These are phyloP conservation scores for Clathrus columnatus DNA, from an alignment of 768 basidiomycete species.

Conservation along the genomic window DNA sequence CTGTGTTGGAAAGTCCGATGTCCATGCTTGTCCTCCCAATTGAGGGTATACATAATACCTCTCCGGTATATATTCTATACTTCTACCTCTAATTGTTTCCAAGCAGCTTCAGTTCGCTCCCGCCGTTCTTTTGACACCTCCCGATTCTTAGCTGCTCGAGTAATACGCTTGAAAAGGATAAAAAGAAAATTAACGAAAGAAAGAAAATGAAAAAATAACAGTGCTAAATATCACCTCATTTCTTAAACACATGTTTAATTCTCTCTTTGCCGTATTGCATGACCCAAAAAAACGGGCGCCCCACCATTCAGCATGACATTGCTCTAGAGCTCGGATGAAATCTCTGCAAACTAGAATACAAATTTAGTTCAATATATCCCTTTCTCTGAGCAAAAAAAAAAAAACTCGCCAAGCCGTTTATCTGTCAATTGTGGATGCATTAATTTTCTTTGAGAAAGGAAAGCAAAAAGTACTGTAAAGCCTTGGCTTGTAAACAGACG, in stretches of 20 bases:
- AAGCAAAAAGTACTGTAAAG: no score
- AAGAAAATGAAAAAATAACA: neutral
- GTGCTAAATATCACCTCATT: constrained; percentile 45
- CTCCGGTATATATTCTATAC: no score
- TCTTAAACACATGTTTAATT: constrained; percentile 61
- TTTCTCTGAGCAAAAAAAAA: no score
- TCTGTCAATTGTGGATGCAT: constrained; percentile 73
- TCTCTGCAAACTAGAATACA: constrained; percentile 54
- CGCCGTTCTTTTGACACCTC: constrained; percentile 7
- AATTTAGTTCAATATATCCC: neutral
- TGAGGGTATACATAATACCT: no score
- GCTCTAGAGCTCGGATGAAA: constrained; percentile 67
- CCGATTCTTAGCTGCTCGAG: constrained; percentile 1
- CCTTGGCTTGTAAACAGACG: no score
- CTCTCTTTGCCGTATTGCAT: constrained; percentile 61
- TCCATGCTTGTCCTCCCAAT: no score
- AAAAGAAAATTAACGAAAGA: neutral
- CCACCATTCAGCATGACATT: constrained; percentile 59
- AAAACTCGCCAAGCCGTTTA: constrained; percentile 38
- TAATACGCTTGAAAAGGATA: neutral
- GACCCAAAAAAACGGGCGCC: constrained; percentile 50
- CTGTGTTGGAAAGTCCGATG: no score
- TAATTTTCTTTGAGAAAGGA: neutral
- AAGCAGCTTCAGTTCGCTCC: constrained; percentile 1
- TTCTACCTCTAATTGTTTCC: constrained; percentile 1